Conservation (phyloP, 176 grass and related monocot species). For the Hordeum marinum region DNA sequence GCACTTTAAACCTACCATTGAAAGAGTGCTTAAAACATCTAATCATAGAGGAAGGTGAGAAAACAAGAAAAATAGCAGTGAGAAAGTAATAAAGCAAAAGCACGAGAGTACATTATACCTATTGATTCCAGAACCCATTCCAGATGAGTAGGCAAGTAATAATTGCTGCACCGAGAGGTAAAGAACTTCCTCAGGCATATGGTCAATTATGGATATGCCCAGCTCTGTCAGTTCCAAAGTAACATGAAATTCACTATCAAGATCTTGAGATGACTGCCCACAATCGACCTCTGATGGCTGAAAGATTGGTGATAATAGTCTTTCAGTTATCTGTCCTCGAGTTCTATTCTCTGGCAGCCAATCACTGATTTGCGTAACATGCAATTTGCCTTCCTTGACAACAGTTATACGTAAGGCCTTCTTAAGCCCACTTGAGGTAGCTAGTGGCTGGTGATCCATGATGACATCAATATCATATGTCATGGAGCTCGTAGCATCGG, state of each 20-base stretch:
- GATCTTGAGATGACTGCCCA: slow-evolving; percentile 53
- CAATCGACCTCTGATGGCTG: slow-evolving; percentile 72
- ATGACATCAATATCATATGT: slow-evolving; percentile 77
- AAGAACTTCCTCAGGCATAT: slow-evolving; percentile 97
- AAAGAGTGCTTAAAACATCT: slow-evolving; percentile 7
- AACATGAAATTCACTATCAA: slow-evolving; percentile 87
- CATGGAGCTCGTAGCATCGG: slow-evolving; percentile 52
- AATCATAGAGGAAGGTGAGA: slow-evolving; percentile 15
- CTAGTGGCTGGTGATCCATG: slow-evolving; percentile 65
- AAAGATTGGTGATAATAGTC: slow-evolving; percentile 56
- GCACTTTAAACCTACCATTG: slow-evolving; percentile 69
- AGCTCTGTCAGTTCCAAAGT: slow-evolving; percentile 75
- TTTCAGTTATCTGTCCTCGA: slow-evolving; percentile 41
- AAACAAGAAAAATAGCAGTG: not conserved
- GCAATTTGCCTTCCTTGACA: slow-evolving; percentile 82
- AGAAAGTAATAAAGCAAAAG: slow-evolving; percentile 1
- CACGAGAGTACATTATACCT: slow-evolving; percentile 39
- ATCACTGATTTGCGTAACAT: slow-evolving; percentile 66
- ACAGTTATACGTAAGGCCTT: slow-evolving; percentile 70
- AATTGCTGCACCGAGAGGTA: slow-evolving; percentile 91
- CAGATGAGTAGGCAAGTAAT: slow-evolving; percentile 88
- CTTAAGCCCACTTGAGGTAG: slow-evolving; percentile 42
- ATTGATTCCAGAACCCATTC: slow-evolving; percentile 88
- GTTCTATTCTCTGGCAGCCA: slow-evolving; percentile 81
- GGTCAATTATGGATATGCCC: slow-evolving; percentile 82